Evolutionary conservation across 345 rosid species (phyloP).

Genomic region (Gossypium sturtianum): DNA sequence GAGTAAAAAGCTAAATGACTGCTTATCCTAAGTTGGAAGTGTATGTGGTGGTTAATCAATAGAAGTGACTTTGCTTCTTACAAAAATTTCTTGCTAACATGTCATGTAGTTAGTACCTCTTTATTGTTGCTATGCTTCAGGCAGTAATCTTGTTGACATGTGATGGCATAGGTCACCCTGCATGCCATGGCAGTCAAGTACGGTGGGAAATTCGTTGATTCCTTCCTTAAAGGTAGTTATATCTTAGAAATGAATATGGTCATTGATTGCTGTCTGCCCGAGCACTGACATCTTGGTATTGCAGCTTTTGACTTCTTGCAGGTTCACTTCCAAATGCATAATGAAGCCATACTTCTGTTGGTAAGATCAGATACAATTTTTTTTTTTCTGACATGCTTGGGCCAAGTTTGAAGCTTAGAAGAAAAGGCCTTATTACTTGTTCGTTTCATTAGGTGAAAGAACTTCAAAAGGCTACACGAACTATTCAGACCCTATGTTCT

Average conservation of each 20-base stretch:
- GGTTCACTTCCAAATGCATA: constrained; percentile 58
- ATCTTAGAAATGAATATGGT: background rate
- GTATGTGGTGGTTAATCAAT: background rate
- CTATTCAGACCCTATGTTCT: constrained; percentile 77
- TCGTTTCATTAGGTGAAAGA: constrained; percentile 50
- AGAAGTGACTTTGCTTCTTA: background rate
- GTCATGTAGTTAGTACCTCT: background rate
- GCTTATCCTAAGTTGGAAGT: background rate
- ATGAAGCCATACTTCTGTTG: constrained; percentile 53
- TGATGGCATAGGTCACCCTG: constrained; percentile 43
- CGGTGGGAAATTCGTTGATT: constrained; percentile 73
- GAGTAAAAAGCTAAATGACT: background rate
- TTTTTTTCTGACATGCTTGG: background rate
- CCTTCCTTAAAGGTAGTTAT: constrained; percentile 65
- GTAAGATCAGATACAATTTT: constrained; percentile 29
- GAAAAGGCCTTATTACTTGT: constrained; percentile 4
- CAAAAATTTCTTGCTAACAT: background rate
- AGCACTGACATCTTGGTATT: constrained; percentile 17
- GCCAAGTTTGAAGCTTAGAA: background rate
- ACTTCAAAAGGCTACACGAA: constrained; percentile 86
- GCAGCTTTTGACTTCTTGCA: constrained; percentile 72
- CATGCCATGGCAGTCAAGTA: constrained; percentile 83
- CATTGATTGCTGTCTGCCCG: constrained; percentile 6
- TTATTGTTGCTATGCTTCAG: background rate
- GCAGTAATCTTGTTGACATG: constrained; percentile 7